Base-by-base conservation (phyloP, 2,329 filamentous ascomycete species). In the Penicillium rolfsii region DNA sequence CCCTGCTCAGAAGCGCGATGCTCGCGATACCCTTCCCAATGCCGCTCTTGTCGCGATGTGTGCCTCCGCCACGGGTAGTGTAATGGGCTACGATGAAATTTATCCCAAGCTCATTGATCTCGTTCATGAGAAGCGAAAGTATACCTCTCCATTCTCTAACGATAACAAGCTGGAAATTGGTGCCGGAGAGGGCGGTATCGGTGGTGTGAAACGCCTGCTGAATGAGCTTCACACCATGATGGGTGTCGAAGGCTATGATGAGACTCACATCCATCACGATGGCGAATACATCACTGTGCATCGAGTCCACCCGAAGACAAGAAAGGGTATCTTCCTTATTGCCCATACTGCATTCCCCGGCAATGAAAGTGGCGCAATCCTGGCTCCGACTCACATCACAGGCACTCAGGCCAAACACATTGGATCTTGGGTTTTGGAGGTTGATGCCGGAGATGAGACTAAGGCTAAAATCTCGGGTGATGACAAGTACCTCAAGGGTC, bases 1-100 rank as follows among this genome's bases (percentile, higher is more conserved):
- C 2, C 95, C 95, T 0, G 91, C 94, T 0, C 94, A 99, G 77
- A 97, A 97, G 77, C 86, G 96, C 43, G 93, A 97, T 74, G 93
- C 93, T 55, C 87, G 93, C 61, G 96, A 99, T 74, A 98, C 95
- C 0, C 83, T 99, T 9, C 91, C 96, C 7, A 98, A 96, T 71
- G 93, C 94, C 53, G 95, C 95, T 5, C 83, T 99, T 4, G 94
- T 98, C 40, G 90, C 89, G 73, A 97, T 99, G 93, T 99, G 96
- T 76, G 88, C 93, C 26, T 97, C 92, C 69, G 92, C 94, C 1
- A 93, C 90, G 7, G 95, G 95, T 48, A 98, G 95, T 73, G 95
- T 98, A 52, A 97, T 98, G 88, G 95, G 95, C 1, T 98, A 97
- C 71, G 95, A 99, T 73, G 95, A 99, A 76, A 88, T 98, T 62